phyloP scores from a whole-genome alignment of 2,329 filamentous ascomycete genomes.

The Botrytis pseudocinerea region DNA sequence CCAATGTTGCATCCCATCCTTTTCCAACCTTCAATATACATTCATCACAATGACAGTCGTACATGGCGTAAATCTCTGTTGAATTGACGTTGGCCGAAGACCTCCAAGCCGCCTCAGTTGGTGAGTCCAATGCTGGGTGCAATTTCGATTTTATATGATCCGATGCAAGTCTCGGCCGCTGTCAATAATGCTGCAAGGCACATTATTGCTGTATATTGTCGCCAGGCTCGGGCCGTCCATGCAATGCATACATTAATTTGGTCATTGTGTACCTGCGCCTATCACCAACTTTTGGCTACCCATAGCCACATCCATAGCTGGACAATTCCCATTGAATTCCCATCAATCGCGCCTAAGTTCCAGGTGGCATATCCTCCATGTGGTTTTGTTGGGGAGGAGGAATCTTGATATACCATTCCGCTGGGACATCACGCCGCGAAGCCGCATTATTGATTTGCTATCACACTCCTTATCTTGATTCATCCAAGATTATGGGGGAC shows the following conservation, averaged over 20 bases:
- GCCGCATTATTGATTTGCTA: constrained; percentile 1
- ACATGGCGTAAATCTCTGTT: too few relatives aligned
- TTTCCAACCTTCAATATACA: background rate
- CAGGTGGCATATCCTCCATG: background rate
- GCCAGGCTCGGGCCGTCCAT: background rate
- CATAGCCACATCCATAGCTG: background rate
- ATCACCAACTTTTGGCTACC: background rate
- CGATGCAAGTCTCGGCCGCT: background rate
- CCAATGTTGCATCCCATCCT: background rate
- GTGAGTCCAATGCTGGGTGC: background rate
- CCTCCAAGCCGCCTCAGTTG: background rate
- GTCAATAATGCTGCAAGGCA: constrained; percentile 8
- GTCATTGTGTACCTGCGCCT: background rate
- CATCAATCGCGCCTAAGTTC: background rate
- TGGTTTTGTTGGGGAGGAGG: background rate
- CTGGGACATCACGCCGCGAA: background rate
- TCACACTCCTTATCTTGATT: background rate
- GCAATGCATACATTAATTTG: background rate
- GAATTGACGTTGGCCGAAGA: background rate
- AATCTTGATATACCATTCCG: background rate
- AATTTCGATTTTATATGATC: background rate
- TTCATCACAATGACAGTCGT: background rate
- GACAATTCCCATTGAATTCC: background rate
- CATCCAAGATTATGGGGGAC: constrained; percentile 3
- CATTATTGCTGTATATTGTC: background rate